A percentile compares a stretch with the other conserved stretches of the same genome.
These are phyloP conservation scores for Boletus hoseneyae DNA, from an alignment of 1,284 basidiomycete genomes.

Conservation along the genomic window DNA sequence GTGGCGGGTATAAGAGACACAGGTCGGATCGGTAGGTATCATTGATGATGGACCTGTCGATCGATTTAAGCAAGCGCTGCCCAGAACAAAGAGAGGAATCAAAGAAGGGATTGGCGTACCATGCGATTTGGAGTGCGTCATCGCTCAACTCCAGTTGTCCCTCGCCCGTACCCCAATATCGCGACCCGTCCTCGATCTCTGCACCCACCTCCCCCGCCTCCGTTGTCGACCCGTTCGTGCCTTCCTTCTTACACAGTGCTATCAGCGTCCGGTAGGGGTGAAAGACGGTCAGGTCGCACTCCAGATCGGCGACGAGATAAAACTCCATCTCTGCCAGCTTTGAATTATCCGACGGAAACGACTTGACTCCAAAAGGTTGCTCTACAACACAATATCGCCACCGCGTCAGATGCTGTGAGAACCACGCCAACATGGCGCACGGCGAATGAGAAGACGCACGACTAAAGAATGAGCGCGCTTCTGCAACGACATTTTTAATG, in stretches of 20 bases:
- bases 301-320: conserved; percentile 94
- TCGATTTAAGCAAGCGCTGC: conserved; percentile 1
- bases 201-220: conserved; percentile 64
- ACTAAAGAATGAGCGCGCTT: conserved; percentile 76
- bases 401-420: neutral
- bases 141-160: conserved; percentile 65
- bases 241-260: conserved; percentile 63
- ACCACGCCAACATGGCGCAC: neutral
- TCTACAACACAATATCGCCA: conserved; percentile 30
- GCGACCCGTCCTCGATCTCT: conserved; percentile 56
- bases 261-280: conserved; percentile 91
- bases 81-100: too few species aligned
- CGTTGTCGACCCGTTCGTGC: conserved; percentile 38
- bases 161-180: conserved; percentile 75
- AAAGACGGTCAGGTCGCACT: conserved; percentile 91
- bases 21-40: conserved; percentile 93
- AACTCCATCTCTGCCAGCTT: conserved; percentile 99
- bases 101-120: conserved; percentile 38
- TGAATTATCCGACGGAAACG: conserved; percentile 82
- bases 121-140: conserved; percentile 71
- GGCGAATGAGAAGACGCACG: conserved; percentile 45
- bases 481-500: conserved; percentile 89
- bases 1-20: conserved; percentile 89
- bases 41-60: conserved; percentile 87
- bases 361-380: conserved; percentile 66